These are phyloP conservation scores for Penicillium sp. DNA, from an alignment of 2,329 filamentous ascomycete species.

Conservation along the genomic window DNA sequence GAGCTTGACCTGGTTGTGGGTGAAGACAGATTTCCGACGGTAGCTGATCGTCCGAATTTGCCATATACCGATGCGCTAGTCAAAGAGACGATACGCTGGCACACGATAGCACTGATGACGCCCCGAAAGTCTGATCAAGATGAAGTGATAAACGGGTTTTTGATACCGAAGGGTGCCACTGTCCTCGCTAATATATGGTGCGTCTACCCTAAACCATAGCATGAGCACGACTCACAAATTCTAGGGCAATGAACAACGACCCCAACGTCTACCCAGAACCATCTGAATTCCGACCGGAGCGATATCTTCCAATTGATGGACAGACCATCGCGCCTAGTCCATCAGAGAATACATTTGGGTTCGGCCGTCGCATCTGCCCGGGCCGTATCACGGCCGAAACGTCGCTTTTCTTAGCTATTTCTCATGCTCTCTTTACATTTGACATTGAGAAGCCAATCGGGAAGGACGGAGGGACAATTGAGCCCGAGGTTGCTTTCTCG, in stretches of 20 bases:
- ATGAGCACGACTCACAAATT: background rate
- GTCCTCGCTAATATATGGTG: constrained; percentile 4
- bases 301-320: background rate
- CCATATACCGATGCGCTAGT: constrained; percentile 9
- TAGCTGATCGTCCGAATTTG: constrained; percentile 17
- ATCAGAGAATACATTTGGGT: constrained; percentile 5
- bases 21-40: constrained; percentile 10
- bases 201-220: background rate
- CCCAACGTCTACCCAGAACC: constrained; percentile 1
- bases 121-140: constrained; percentile 7
- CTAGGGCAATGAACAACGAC: constrained; percentile 10
- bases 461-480: background rate
- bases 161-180: constrained; percentile 5
- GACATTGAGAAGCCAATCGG: constrained; percentile 5
- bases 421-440: constrained; percentile 5
- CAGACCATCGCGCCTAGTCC: background rate
- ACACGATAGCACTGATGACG: background rate
- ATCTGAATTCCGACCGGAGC: constrained; percentile 5
- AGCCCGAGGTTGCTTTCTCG: background rate
- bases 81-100: constrained; percentile 7
- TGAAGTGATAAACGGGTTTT: constrained; percentile 1
- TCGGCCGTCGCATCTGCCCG: constrained; percentile 7
- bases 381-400: constrained; percentile 7
- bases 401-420: constrained; percentile 5
- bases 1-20: constrained; percentile 24